Evolutionary conservation across 768 basidiomycete species (phyloP), one percentile per base, ranked within the genome.

Genomic region (Trametes elegans): DNA sequence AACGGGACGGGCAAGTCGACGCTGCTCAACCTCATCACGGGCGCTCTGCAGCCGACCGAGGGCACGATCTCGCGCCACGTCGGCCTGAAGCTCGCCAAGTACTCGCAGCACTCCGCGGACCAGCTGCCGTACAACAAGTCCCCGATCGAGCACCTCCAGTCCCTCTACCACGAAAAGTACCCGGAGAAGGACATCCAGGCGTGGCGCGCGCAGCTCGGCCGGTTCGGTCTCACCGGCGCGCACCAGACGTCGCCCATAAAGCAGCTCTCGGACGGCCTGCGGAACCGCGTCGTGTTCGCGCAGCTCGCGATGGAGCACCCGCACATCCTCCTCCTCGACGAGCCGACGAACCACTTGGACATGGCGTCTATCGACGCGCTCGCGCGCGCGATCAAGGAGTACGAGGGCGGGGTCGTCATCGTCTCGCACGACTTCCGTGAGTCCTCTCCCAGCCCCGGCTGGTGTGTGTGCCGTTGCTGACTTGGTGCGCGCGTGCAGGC

Each of bases 371-470:
- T 99, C 70, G 96, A 98, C 69, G 96, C 97, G 1, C 83, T 99
- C 43, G 97, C 97, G 7, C 71, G 73, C 23, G 96, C 97, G 45
- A 98, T 99, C 79, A 97, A 96, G 72, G 91, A 90, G 67, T 99
- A 92, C 70, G 88, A 91, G 67, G 97, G 97, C 56, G 96, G 97
- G 65, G 97, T 99, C 35, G 97, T 98, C 63, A 98, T 99, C 69
- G 97, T 99, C 60, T 98, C 95, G 43, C 97, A 98, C 77, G 96
- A 99, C 74, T 99, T 99, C 89, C 90, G 96, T 91, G 64, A 62
- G 88, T 82, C 23, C 52, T n/a, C n/a, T n/a, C n/a, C n/a, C n/a
- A n/a, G n/a, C 48, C 9, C 49, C 52, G 16, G 2, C 3, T 19
- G 46, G n/a, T 16, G 28, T 28, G 51, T 26, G 29, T 28, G n/a